Base-by-base conservation (phyloP, 352 stramenopile genomes). In the Globisporangium viniferum region DNA sequence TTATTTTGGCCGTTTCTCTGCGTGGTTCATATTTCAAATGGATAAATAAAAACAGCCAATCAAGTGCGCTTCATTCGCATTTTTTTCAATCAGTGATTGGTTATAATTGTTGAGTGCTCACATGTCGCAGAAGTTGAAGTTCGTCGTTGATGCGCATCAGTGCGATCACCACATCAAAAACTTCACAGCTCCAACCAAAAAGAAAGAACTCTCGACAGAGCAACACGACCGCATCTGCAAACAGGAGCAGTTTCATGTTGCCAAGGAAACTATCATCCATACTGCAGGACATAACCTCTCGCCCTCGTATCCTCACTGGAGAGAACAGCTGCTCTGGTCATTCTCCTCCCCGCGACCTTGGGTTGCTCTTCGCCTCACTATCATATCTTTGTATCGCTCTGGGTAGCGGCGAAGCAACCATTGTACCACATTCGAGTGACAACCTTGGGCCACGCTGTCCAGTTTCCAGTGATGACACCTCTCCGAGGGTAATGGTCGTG, bases 131-230 rank as follows among this genome's bases (percentile, higher is more conserved):
- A 60, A 15, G 31, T 60, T 60, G 55, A 60, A 60, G 31, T 60
- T 60, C 55, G 55, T 60, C 18, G 55, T 60, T 60, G 55, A 60
- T 15, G 55, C 31, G 55, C 55, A 60, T 60, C 55, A 46, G 55
- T 15, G 36, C 29, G 15, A 60, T 60, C 53, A 29, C 22, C 49
- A 44, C 36, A 44, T 56, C n/a, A 14, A 14, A 9, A 3, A 24
- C 35, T 59, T 24, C 14, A 41, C 53, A 44, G 14, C 29, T 24
- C 24, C 24, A 24, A 24, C 24, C 24, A 24, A 24, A 60, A 44
- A 14, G 9, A 39, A 44, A 39, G 51, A 36, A 24, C 24, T 8
- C 24, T 24, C 24, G 24, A 24, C 14, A 20, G 22, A 12, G 33
- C 33, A 39, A 39, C 33, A 39, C 33, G 0, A 39, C 6, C 33